Evolutionary conservation across 2,329 filamentous ascomycete species (phyloP).

Genomic region (Aspergillus novofumigatus): DNA sequence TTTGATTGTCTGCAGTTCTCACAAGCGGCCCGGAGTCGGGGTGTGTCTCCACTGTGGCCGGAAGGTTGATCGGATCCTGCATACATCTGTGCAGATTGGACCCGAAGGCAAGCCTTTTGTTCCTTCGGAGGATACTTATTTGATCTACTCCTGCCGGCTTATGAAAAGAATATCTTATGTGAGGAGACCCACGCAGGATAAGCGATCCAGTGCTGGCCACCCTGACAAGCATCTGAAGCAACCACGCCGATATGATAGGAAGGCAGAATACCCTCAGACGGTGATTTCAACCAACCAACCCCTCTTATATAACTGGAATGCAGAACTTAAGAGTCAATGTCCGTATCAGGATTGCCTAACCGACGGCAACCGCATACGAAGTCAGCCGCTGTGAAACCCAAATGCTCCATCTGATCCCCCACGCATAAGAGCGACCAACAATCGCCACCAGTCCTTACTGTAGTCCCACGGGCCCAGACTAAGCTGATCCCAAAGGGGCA

Average conservation of each 20-base stretch:
- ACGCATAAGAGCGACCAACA: slow-evolving; percentile 21
- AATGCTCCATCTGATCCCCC: slow-evolving; percentile 33
- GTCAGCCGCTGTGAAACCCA: slow-evolving; percentile 38
- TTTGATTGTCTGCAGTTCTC: slow-evolving; percentile 39
- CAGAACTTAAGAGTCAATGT: slow-evolving; percentile 13
- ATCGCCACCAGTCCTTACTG: slow-evolving; percentile 8
- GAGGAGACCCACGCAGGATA: neutral
- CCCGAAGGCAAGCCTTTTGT: neutral
- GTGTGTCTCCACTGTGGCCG: slow-evolving; percentile 23
- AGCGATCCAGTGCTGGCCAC: neutral
- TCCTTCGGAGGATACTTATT: neutral
- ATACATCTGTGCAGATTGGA: slow-evolving; percentile 20
- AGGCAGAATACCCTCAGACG: neutral
- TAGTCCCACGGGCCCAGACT: slow-evolving; percentile 18
- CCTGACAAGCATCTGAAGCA: neutral
- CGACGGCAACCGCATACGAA: slow-evolving; percentile 30
- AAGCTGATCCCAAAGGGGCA: slow-evolving; percentile 15
- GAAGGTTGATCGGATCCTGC: slow-evolving; percentile 18
- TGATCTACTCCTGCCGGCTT: slow-evolving; percentile 9
- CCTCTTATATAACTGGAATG: slow-evolving; percentile 16
- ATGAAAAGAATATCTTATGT: neutral
- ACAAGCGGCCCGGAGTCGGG: slow-evolving; percentile 36
- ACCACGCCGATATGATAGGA: neutral
- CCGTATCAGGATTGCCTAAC: slow-evolving; percentile 28
- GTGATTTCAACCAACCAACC: neutral